Conservation (phyloP, 768 basidiomycete genomes). For the Boletus fagicola region DNA sequence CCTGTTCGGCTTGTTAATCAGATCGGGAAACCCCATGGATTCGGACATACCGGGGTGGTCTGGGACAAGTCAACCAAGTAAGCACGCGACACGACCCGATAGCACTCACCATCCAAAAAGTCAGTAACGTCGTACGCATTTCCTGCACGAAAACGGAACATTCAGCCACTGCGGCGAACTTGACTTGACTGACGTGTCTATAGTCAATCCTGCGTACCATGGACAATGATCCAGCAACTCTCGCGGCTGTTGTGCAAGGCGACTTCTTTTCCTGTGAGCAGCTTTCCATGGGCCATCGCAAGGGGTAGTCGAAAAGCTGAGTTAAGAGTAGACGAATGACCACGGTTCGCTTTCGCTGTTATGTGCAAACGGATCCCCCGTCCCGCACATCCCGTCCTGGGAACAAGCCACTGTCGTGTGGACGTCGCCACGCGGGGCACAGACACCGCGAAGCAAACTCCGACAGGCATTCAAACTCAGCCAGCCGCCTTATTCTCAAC, state of each 20-base stretch:
- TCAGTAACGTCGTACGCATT: conserved; percentile 80
- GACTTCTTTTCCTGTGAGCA: conserved; percentile 49
- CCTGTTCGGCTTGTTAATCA: conserved; percentile 39
- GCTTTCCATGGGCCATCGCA: conserved; percentile 15
- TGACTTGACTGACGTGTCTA: not conserved
- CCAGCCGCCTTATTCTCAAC: not conserved
- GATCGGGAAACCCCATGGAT: not conserved
- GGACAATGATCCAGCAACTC: conserved; percentile 82
- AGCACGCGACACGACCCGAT: not conserved
- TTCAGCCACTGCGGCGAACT: not conserved
- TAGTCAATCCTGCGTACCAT: conserved; percentile 46
- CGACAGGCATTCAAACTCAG: not conserved
- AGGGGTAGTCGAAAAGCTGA: not conserved
- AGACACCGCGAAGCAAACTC: not conserved
- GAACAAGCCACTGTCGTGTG: not conserved
- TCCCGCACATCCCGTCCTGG: conserved; percentile 6
- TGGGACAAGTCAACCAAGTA: conserved; percentile 19
- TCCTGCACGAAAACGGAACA: conserved; percentile 37
- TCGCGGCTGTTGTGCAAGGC: conserved; percentile 56
- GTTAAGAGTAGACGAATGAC: not conserved
- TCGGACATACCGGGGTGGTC: conserved; percentile 61
- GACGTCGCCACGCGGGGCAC: not conserved
- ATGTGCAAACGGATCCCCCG: not conserved
- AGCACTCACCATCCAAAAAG: conserved; percentile 61
- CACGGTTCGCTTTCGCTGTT: not conserved